A percentile compares a stretch with the other conserved stretches of the same genome.
Conservation (phyloP, 139 green algal genomes). For the Picochlorum costavermella region DNA sequence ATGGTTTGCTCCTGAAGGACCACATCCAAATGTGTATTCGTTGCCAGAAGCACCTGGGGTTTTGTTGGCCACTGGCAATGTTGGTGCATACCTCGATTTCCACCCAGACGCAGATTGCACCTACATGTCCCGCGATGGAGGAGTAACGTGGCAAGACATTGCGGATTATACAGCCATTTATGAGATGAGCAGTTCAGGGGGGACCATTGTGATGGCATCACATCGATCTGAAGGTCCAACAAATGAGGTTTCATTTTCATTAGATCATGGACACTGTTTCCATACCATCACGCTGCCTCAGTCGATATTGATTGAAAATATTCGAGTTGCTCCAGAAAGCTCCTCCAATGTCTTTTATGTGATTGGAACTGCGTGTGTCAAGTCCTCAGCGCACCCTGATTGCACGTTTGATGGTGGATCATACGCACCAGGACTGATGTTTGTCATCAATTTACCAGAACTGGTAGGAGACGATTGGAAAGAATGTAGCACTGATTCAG, state of each 20-base stretch:
- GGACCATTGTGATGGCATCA: constrained; percentile 73
- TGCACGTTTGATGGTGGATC: constrained; percentile 36
- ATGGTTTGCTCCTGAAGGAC: constrained; percentile 39
- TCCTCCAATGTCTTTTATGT: constrained; percentile 68
- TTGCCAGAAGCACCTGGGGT: constrained; percentile 72
- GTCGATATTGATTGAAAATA: constrained; percentile 81
- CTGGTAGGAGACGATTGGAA: constrained; percentile 35
- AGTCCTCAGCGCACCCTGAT: constrained; percentile 24
- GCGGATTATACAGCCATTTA: constrained; percentile 41
- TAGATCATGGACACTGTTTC: constrained; percentile 83
- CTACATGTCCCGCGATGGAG: constrained; percentile 77
- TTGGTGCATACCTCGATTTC: constrained; percentile 46
- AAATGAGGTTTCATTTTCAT: constrained; percentile 56
- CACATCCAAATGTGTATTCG: constrained; percentile 73
- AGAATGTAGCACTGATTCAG: constrained; percentile 24
- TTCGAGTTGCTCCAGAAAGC: constrained; percentile 68
- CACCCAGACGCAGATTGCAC: constrained; percentile 60
- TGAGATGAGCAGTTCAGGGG: constrained; percentile 86
- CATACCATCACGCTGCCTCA: constrained; percentile 53
- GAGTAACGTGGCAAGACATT: constrained; percentile 81
- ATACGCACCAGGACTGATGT: constrained; percentile 43
- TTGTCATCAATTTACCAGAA: constrained; percentile 50
- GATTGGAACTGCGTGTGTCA: constrained; percentile 65
- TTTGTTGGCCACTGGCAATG: constrained; percentile 82
- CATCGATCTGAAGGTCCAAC: constrained; percentile 47